phyloP scores from a whole-genome alignment of 31 red algal genomes.

The Porphyra umbilicalis region DNA sequence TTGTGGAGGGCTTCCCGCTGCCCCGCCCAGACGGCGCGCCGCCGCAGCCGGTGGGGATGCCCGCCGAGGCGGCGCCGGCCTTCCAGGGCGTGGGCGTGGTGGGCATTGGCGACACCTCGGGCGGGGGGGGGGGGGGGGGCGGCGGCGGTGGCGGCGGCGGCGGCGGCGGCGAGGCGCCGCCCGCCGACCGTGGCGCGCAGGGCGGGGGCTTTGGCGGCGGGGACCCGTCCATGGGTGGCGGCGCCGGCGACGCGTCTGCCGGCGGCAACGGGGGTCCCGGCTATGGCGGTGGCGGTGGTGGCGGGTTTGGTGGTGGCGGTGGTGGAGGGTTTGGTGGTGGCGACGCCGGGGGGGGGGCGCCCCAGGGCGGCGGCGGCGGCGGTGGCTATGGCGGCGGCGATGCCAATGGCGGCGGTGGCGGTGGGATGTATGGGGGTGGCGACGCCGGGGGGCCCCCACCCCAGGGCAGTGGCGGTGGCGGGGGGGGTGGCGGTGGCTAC shows the following conservation, averaged over 20 bases:
- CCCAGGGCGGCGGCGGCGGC: background rate
- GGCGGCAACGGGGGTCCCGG: too few species aligned
- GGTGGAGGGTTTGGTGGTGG: background rate
- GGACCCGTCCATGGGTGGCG: background rate
- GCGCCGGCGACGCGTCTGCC: too few species aligned
- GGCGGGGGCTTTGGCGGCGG: background rate
- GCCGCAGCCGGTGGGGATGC: conserved; percentile 21
- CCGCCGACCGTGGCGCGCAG: background rate
- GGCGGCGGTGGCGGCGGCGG: background rate
- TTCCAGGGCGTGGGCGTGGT: background rate
- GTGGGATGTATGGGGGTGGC: background rate
- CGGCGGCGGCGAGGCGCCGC: background rate
- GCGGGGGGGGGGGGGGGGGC: background rate
- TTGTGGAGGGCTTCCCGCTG: conserved; percentile 53
- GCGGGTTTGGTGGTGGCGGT: background rate
- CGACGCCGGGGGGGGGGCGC: background rate
- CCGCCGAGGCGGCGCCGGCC: background rate
- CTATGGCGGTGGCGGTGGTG: background rate
- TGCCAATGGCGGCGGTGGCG: background rate
- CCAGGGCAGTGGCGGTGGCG: background rate
- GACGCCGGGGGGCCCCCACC: background rate
- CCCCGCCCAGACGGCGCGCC: conserved; percentile 29
- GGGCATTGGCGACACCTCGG: background rate
- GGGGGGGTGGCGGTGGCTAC: background rate
- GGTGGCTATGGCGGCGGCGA: background rate